Evolutionary conservation across 2,329 filamentous ascomycete species (phyloP), one percentile per base, ranked within the genome.

Genomic region (Xylaria arbuscula): DNA sequence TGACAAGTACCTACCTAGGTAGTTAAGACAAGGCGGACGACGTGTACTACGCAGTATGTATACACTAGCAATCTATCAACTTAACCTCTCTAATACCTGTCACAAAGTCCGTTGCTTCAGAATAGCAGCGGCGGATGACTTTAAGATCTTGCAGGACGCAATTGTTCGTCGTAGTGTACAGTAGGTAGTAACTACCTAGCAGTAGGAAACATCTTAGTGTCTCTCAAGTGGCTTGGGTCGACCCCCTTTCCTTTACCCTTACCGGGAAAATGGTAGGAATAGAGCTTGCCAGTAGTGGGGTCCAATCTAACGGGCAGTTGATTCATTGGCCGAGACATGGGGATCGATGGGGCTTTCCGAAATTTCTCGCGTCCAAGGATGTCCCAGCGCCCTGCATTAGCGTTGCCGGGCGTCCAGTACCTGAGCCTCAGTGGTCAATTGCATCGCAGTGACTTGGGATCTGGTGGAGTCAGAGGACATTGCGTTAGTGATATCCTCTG

Each of bases 351-450:
- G 56, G 59, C 69, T 38, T 56, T 55, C 61, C 68, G 64, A 74
- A 76, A 76, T 76, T 75, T 76, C 67, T 70, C 65, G 62, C 36
- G 60, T 64, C 56, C 72, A 62, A 64, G 73, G 73, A 57, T 70
- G 40, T 24, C 40, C 48, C 68, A 42, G 17, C 54, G 66, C 64
- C 67, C 64, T 67, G 75, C 67, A 64, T 65, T 71, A 70, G 68
- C 71, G 73, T 71, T 67, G 58, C 71, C 70, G 70, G 71, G 70
- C 10, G 47, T 32, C 38, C 61, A 60, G 40, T 53, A 48, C 53
- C n/a, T 15, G 48, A 24, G 7, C 40, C 17, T 47, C 47, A 62
- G 57, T 50, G 51, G 13, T 55, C 55, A 9, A 24, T 15, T 36
- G 45, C 9, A 5, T 50, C 38, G 55, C 15, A 59, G 58, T 45